Base-by-base conservation (phyloP, 2,329 filamentous ascomycete genomes). In the Venturia effusa region DNA sequence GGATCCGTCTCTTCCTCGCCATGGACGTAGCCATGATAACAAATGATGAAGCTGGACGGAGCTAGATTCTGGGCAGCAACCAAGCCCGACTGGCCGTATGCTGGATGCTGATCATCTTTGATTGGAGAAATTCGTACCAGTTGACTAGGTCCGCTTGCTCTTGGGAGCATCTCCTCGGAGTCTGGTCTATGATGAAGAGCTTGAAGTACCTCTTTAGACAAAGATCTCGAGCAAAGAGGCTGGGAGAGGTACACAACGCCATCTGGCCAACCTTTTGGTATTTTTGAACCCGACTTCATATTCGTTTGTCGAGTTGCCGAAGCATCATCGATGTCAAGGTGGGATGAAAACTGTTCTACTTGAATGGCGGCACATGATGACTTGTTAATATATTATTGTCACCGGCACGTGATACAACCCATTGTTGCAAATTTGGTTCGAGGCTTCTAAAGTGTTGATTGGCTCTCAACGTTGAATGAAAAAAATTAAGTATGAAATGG, bases 1-100 rank as follows among this genome's bases (percentile, higher is more conserved):
- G 72, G 69, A 65, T 83, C 75, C 39, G 69, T 71, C 59, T 78
- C 73, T 64, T 68, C 69, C 59, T 76, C 75, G 43, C 73, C 74
- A 69, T 83, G 81, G 24, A 81, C 74, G 57, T 73, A 74, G 24
- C 81, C 81, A 27, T 81, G 68, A 66, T 83, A 83, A 19, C 78
- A 72, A n/a, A 81, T 67, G 43, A 83, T 76, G 67, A 82, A 78
- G 0, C 73, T 71, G 51, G 75, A 76, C 19, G 81, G 79, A 6
- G 70, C 67, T 1, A 82, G 74, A 66, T 77, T 70, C 59, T 74
- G 70, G 19, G 72, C 70, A n/a, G 80, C 78, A 68, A 78, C 80
- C 4, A 83, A 75, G 4, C 80, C 80, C 64, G 74, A 68, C 68
- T 83, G 79, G 17, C 76, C 75, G 61, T 74, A 64, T 3, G 80